Conservation (phyloP, 148 eudicot genomes). For the Simmondsia chinensis region DNA sequence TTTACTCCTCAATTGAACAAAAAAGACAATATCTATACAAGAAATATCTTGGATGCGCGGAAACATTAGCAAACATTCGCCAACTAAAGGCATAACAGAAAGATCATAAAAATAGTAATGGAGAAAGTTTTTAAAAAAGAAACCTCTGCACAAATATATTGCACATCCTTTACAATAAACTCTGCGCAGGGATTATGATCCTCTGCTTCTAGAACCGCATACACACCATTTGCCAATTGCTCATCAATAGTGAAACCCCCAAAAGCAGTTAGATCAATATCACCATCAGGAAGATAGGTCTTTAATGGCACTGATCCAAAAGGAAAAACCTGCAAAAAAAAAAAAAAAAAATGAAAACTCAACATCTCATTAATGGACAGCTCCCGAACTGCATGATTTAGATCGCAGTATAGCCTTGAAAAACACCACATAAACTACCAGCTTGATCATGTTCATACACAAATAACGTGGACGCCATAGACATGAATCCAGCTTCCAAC, state of each 20-base stretch:
- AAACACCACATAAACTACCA: too few relatives aligned
- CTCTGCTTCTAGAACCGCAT: slow-evolving; percentile 55
- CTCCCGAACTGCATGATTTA: not conserved
- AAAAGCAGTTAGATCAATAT: slow-evolving; percentile 85
- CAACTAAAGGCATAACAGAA: not conserved
- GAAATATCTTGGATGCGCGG: not conserved
- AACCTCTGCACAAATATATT: slow-evolving; percentile 90
- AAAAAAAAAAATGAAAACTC: not conserved
- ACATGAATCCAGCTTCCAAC: too few relatives aligned
- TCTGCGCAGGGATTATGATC: slow-evolving; percentile 48
- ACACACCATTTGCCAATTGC: slow-evolving; percentile 42
- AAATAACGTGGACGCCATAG: too few relatives aligned
- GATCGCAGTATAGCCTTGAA: not conserved
- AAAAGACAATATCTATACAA: too few relatives aligned
- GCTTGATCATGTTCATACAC: too few relatives aligned
- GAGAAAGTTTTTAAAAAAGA: slow-evolving; percentile 14
- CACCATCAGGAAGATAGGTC: slow-evolving; percentile 96
- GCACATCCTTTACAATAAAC: slow-evolving; percentile 84
- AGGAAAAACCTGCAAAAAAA: slow-evolving; percentile 54
- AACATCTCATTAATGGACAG: not conserved
- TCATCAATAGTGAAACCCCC: slow-evolving; percentile 53
- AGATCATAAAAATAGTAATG: not conserved
- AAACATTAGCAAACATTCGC: not conserved
- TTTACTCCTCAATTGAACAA: too few relatives aligned
- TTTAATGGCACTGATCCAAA: slow-evolving; percentile 93